Evolutionary conservation across 2,329 filamentous ascomycete genomes (phyloP).

Genomic region (Hymenoscyphus albidus): DNA sequence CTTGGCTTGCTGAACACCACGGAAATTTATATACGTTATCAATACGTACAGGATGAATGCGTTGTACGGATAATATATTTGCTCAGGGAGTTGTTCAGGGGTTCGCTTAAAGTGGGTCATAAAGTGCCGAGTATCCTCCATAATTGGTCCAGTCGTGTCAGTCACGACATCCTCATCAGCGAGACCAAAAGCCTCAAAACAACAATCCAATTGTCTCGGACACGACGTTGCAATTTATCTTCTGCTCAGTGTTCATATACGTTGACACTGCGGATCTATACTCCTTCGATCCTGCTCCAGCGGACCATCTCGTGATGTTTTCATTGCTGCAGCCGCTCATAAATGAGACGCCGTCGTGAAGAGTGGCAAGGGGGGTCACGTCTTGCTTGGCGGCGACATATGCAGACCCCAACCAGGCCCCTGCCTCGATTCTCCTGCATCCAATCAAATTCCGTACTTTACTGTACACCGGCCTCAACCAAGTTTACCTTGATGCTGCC

Average conservation of each 20-base stretch:
- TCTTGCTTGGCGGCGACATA: constrained; percentile 5
- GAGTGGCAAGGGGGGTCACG: constrained; percentile 2
- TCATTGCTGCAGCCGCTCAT: neutral
- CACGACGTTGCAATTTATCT: neutral
- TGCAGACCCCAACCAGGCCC: neutral
- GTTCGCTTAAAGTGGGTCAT: neutral
- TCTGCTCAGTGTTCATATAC: neutral
- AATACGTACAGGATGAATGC: neutral
- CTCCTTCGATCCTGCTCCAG: neutral
- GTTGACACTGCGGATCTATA: neutral
- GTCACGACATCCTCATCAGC: constrained; percentile 7
- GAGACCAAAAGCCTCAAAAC: neutral
- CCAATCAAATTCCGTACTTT: neutral
- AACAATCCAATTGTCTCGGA: neutral
- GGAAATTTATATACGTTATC: neutral
- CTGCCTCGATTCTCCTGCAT: neutral
- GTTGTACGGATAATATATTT: constrained; percentile 6
- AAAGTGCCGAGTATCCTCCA: neutral
- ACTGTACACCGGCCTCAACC: neutral
- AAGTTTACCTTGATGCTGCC: neutral
- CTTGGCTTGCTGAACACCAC: neutral
- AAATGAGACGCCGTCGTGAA: neutral
- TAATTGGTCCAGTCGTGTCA: constrained; percentile 1
- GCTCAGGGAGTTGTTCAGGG: neutral
- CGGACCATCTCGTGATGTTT: neutral